Evolutionary conservation across 2,329 filamentous ascomycete species (phyloP).

Genomic region (Waltergamsia citrina): DNA sequence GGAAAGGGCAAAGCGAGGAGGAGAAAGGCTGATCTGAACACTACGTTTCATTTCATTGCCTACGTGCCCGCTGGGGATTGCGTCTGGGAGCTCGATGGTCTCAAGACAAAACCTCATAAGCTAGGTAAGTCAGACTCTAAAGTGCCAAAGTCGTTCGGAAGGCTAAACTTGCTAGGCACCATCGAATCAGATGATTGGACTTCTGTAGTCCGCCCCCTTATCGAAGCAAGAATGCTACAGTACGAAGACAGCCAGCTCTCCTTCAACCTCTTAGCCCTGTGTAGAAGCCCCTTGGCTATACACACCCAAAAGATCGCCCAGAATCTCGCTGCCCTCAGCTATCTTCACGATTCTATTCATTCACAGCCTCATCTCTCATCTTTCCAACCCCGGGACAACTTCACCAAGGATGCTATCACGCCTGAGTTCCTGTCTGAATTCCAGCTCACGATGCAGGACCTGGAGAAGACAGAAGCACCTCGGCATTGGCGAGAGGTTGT

Average conservation of each 20-base stretch:
- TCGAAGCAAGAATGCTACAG: slow-evolving; percentile 57
- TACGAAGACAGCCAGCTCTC: slow-evolving; percentile 56
- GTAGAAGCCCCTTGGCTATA: slow-evolving; percentile 50
- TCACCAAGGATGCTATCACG: slow-evolving; percentile 5
- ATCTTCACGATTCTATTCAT: slow-evolving; percentile 17
- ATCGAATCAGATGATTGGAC: slow-evolving; percentile 50
- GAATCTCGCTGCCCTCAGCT: slow-evolving; percentile 27
- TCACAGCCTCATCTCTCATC: not conserved
- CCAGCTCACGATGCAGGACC: slow-evolving; percentile 7
- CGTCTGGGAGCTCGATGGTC: slow-evolving; percentile 84
- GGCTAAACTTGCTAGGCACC: slow-evolving; percentile 17
- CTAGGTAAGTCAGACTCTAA: slow-evolving; percentile 15
- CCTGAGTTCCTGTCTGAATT: slow-evolving; percentile 2
- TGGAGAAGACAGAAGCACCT: slow-evolving; percentile 11
- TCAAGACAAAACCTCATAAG: slow-evolving; percentile 56
- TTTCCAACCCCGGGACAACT: slow-evolving; percentile 9
- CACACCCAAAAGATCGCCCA: slow-evolving; percentile 36
- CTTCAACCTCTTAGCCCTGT: slow-evolving; percentile 73
- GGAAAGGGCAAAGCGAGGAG: slow-evolving; percentile 6
- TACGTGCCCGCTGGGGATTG: slow-evolving; percentile 68
- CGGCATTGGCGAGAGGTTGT: not conserved
- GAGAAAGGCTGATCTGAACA: slow-evolving; percentile 43
- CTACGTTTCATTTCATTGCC: slow-evolving; percentile 79
- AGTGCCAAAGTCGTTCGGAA: not conserved
- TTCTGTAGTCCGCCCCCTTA: slow-evolving; percentile 49